phyloP scores from a whole-genome alignment of 305 asterid genomes.

The Solanum hybrid region DNA sequence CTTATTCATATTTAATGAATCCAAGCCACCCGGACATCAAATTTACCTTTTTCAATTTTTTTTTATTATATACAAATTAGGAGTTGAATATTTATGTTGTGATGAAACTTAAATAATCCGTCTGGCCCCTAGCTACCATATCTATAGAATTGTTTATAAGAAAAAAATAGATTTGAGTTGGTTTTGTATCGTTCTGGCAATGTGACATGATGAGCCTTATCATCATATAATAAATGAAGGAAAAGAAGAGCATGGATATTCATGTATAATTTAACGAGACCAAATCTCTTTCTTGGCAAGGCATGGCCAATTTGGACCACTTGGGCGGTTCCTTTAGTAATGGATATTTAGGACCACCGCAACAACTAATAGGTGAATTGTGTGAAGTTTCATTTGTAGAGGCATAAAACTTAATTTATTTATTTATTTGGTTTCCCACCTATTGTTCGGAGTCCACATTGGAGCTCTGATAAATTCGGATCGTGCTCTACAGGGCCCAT shows the following conservation, averaged over 20 bases:
- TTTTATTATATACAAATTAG: neutral
- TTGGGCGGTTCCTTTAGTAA: neutral
- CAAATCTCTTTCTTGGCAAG: neutral
- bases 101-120: neutral
- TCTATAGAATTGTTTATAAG: neutral
- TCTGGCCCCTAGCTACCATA: neutral
- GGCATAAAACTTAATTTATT: no score
- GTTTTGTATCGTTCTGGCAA: neutral
- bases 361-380: neutral
- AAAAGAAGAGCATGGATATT: neutral
- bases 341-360: neutral
- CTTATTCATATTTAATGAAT: neutral
- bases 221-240: neutral
- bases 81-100: neutral
- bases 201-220: neutral
- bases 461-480: no score
- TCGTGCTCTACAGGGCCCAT: no score
- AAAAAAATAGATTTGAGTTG: neutral
- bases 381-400: neutral
- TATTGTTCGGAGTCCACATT: no score
- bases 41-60: neutral
- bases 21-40: neutral
- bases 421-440: no score
- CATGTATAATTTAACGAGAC: neutral
- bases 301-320: neutral